phyloP scores from a whole-genome alignment of 2,329 filamentous ascomycete genomes.

The Pseudodiploospora longispora region DNA sequence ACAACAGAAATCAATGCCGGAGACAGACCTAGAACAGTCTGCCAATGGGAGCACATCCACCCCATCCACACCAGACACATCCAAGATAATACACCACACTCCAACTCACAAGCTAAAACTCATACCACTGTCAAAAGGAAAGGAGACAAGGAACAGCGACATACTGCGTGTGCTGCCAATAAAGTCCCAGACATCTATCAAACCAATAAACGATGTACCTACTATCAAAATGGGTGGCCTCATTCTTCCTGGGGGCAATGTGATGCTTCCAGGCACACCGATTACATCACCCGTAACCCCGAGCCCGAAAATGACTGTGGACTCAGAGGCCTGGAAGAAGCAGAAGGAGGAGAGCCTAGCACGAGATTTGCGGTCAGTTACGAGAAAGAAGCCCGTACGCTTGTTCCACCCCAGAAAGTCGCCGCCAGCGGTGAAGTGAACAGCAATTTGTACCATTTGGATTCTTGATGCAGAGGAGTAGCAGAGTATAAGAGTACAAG shows the following conservation, averaged over 20 bases:
- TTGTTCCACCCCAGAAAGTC: slow-evolving; percentile 7
- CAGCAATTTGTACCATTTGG: too few species aligned
- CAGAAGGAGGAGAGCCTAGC: slow-evolving; percentile 7
- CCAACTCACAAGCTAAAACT: background rate
- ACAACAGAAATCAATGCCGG: too few species aligned
- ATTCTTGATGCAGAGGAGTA: too few species aligned
- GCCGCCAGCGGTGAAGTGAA: slow-evolving; percentile 6
- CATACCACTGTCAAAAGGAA: too few species aligned
- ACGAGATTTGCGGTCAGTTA: slow-evolving; percentile 7
- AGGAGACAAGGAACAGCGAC: too few species aligned
- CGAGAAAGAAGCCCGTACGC: slow-evolving; percentile 7
- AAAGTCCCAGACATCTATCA: background rate
- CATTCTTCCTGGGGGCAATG: slow-evolving; percentile 8
- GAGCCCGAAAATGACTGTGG: slow-evolving; percentile 4
- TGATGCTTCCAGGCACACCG: slow-evolving; percentile 4
- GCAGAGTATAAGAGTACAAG: too few species aligned
- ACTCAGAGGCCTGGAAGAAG: slow-evolving; percentile 3
- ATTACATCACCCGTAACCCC: slow-evolving; percentile 3
- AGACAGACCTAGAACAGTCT: background rate
- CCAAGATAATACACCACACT: background rate
- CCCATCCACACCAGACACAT: slow-evolving; percentile 1
- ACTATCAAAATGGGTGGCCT: slow-evolving; percentile 8
- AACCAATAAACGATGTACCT: slow-evolving; percentile 3
- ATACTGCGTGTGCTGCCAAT: too few species aligned
- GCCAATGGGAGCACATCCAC: slow-evolving; percentile 1